A percentile compares a stretch with the other conserved stretches of the same genome.
phyloP scores from a whole-genome alignment of 139 green algal species.

The Coelastrella sp. region DNA sequence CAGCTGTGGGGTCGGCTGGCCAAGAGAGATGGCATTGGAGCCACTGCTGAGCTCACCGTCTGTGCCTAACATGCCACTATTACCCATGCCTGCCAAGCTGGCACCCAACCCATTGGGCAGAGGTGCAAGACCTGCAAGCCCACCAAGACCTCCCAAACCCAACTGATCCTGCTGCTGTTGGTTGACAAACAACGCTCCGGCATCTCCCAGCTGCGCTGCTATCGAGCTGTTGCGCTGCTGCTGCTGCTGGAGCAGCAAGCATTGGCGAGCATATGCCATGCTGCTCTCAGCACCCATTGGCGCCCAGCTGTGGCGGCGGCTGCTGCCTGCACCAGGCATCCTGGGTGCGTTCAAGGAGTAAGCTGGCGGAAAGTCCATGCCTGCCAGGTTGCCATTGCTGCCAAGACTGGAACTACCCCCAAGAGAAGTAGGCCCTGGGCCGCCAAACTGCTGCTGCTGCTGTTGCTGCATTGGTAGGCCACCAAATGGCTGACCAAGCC shows the following conservation, averaged over 20 bases:
- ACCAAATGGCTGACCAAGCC: neutral
- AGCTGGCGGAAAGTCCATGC: conserved; percentile 4
- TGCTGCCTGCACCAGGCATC: conserved; percentile 11
- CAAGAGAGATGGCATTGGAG: neutral
- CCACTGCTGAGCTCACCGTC: neutral
- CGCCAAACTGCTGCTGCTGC: neutral
- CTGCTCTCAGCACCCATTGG: neutral
- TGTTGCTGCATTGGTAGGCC: conserved; percentile 16
- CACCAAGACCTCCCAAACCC: neutral
- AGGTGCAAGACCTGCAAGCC: neutral
- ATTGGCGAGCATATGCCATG: neutral
- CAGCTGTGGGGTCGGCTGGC: neutral
- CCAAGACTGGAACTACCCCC: neutral
- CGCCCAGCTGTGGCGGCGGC: conserved; percentile 37
- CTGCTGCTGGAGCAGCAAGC: conserved; percentile 31
- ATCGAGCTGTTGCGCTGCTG: neutral
- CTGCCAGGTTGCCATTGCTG: neutral
- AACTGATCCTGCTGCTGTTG: conserved; percentile 39
- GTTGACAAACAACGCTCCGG: conserved; percentile 9
- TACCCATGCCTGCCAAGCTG: neutral
- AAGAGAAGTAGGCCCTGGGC: neutral
- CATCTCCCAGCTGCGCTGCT: conserved; percentile 26
- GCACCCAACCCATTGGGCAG: too few species aligned
- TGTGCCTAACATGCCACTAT: neutral
- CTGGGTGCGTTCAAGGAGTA: conserved; percentile 1